These are phyloP conservation scores for Phtheirospermum japonicum DNA, from an alignment of 257 asterid genomes.

Conservation along the genomic window DNA sequence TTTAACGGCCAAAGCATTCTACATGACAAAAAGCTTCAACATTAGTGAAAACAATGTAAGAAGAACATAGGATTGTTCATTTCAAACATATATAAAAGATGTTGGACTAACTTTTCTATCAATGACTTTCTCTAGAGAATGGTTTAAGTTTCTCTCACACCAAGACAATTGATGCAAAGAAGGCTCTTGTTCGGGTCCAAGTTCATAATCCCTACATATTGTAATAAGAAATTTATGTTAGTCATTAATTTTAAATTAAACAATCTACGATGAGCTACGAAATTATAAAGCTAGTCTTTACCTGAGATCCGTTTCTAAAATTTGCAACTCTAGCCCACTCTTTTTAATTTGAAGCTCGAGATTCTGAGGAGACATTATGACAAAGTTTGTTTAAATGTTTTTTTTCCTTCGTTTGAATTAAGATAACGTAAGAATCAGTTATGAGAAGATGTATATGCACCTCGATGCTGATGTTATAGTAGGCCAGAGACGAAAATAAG, in stretches of 20 bases:
- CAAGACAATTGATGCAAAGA: slow-evolving; percentile 58
- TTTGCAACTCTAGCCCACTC: slow-evolving; percentile 37
- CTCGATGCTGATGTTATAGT: slow-evolving; percentile 38
- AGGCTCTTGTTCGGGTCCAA: slow-evolving; percentile 38
- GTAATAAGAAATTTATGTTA: neutral
- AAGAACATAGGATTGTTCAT: neutral
- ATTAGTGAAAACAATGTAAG: neutral
- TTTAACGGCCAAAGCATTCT: slow-evolving; percentile 24
- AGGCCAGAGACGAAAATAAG: too few relatives aligned
- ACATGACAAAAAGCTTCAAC: neutral
- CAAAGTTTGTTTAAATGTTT: neutral
- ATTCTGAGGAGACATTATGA: slow-evolving; percentile 38
- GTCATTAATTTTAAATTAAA: neutral
- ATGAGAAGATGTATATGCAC: slow-evolving; percentile 22
- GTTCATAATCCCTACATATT: slow-evolving; percentile 48
- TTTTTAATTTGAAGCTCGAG: slow-evolving; percentile 50
- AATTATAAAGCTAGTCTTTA: slow-evolving; percentile 9
- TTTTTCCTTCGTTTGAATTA: neutral
- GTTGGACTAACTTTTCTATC: slow-evolving; percentile 36
- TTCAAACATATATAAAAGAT: neutral
- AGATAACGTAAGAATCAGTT: neutral
- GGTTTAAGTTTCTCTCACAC: slow-evolving; percentile 55
- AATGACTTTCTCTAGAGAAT: slow-evolving; percentile 35
- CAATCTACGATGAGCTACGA: neutral
- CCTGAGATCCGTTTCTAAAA: slow-evolving; percentile 52